Base-by-base conservation (phyloP, 768 basidiomycete genomes). In the Suillus subluteus region DNA sequence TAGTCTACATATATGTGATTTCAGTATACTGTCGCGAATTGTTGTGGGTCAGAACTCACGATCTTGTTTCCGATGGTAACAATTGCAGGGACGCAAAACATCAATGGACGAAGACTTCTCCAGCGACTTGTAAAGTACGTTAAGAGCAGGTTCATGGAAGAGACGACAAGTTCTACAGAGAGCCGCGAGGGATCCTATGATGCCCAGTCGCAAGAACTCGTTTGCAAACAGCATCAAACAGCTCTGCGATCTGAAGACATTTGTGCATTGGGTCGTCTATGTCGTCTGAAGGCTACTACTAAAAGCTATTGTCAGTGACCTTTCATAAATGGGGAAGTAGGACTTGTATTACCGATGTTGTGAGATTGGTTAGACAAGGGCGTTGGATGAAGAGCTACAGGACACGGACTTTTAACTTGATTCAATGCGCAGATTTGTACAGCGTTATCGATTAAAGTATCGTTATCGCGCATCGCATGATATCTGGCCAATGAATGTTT, bases 81-180 rank as follows among this genome's bases (percentile, higher is more conserved):
- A 0, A 26, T 64, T 16, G 23, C 18, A 40, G 52, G 50, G 41
- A 61, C 3, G 55, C 37, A 40, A 21, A 58, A 58, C 18, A 64
- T 21, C 16, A 56, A 21, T 55, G 50, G 52, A 32, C 13, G 55
- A 40, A 58, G 38, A 41, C 58, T n/a, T 59, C 41, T 59, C 62
- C 30, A 46, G 50, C 15, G 44, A 50, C 4, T 23, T 58, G 50
- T 63, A 64, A 30, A 64, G 63, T 11, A 30, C 50, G 12, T 64
- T 23, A 8, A 64, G 56, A 30, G 52, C 63, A 18, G 55, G 52
- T 26, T 64, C 63, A 16, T 64, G 48, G 38, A 64, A 64, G 23
- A 30, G 16, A 16, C 18, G 37, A 41, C 63, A 64, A 23, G 63
- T 56, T 40, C 63, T 64, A 32, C 52, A 37, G 26, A 64, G 55